A percentile compares a stretch with the other conserved stretches of the same genome.
Evolutionary conservation across 306 rosid genomes (phyloP).

Genomic region (Arachis hypogaea): DNA sequence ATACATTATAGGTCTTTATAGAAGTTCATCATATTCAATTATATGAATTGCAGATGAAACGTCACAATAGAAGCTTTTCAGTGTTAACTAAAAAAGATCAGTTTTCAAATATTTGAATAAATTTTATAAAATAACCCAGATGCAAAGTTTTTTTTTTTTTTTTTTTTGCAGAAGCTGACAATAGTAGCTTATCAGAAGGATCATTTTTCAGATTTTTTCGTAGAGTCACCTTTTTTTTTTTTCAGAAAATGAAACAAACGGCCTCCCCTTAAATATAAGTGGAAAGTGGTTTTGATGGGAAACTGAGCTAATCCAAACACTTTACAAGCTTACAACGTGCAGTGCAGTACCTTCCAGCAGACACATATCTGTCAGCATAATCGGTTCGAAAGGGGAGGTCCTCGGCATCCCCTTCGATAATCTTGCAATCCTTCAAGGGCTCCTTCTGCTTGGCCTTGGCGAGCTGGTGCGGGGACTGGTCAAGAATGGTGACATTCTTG

Average conservation of each 20-base stretch:
- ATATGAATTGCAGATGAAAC: neutral
- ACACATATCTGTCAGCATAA: constrained; percentile 91
- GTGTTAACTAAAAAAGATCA: no score
- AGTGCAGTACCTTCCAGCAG: constrained; percentile 77
- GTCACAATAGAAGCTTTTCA: neutral
- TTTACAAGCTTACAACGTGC: neutral
- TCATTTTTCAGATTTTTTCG: no score
- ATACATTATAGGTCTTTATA: neutral
- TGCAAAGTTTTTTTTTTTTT: no score
- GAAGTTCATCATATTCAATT: constrained; percentile 3
- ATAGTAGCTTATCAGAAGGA: no score
- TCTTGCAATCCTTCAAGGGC: constrained; percentile 81
- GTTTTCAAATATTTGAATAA: no score
- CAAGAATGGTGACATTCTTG: constrained; percentile 86
- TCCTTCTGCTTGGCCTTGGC: constrained; percentile 92
- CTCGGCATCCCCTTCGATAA: constrained; percentile 91
- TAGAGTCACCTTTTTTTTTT: neutral
- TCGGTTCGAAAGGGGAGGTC: constrained; percentile 87
- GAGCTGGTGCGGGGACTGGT: constrained; percentile 95
- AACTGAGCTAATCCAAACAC: neutral
- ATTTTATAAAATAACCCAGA: no score
- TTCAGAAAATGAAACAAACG: neutral
- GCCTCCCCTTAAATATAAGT: no score
- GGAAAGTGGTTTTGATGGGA: neutral
- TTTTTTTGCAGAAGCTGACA: no score